These are phyloP conservation scores for Diplodia corticola DNA, from an alignment of 2,329 filamentous ascomycete genomes.

Conservation along the genomic window DNA sequence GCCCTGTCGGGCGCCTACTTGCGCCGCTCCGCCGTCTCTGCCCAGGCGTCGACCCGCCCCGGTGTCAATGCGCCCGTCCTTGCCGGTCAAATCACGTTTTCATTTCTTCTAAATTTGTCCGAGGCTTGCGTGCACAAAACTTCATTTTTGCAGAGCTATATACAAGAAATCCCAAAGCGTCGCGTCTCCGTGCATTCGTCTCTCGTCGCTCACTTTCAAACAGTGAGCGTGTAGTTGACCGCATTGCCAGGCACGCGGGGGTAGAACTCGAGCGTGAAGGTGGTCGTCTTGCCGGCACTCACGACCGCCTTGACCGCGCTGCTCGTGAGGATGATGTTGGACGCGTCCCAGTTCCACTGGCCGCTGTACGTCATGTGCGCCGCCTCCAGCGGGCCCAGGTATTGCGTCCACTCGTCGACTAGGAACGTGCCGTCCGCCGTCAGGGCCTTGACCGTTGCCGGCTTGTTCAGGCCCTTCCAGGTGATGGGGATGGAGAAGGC, in stretches of 20 bases:
- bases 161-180: constrained; percentile 2
- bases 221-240: constrained; percentile 51
- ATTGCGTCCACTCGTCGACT: constrained; percentile 59
- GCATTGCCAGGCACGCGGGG: constrained; percentile 53
- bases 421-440: constrained; percentile 52
- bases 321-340: constrained; percentile 49
- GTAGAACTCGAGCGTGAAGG: constrained; percentile 58
- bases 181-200: background rate
- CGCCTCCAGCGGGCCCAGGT: constrained; percentile 54
- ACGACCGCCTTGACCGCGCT: constrained; percentile 51
- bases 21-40: background rate
- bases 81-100: background rate
- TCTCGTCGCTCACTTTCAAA: constrained; percentile 28
- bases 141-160: constrained; percentile 3
- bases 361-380: constrained; percentile 48
- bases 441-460: constrained; percentile 55
- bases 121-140: background rate
- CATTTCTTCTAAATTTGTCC: background rate
- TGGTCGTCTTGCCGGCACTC: constrained; percentile 45
- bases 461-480: constrained; percentile 53
- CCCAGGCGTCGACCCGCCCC: background rate
- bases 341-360: constrained; percentile 55
- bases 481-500: constrained; percentile 53
- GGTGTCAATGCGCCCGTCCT: background rate
- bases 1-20: background rate